A percentile compares a stretch with the other conserved stretches of the same genome.
Evolutionary conservation across 176 grass and related monocot species (phyloP).

Genomic region (Elaeis guineensis): DNA sequence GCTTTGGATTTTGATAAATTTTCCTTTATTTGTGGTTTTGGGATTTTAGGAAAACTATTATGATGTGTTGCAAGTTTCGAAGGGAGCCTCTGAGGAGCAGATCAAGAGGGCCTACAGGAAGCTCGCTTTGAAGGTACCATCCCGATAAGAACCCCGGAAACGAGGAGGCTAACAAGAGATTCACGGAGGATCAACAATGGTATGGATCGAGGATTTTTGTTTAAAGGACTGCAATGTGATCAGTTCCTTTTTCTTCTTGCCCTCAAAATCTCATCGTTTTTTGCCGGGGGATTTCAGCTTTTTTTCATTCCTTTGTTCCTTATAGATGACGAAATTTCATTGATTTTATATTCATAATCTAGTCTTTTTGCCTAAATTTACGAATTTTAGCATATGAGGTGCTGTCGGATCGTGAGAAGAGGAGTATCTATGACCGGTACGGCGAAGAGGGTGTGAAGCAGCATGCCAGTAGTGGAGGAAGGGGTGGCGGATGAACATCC

Average conservation of each 20-base stretch:
- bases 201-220: conserved; percentile 3
- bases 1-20: not conserved
- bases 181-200: conserved; percentile 94
- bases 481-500: conserved; percentile 81
- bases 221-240: too few species aligned
- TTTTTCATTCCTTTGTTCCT: not conserved
- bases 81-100: conserved; percentile 92
- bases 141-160: conserved; percentile 90
- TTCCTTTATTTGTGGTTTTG: not conserved
- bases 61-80: conserved; percentile 81
- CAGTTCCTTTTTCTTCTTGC: not conserved
- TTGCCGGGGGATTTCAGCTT: too few species aligned
- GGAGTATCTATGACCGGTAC: conserved; percentile 90
- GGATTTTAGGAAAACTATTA: conserved; percentile 77
- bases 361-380: not conserved
- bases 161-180: conserved; percentile 87
- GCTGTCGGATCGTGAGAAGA: conserved; percentile 84
- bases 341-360: too few species aligned
- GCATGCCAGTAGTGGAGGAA: conserved; percentile 49
- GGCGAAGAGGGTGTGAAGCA: conserved; percentile 95
- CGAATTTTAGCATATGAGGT: conserved; percentile 71
- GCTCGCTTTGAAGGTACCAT: conserved; percentile 96
- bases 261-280: too few species aligned
- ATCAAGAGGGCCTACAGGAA: conserved; percentile 97
- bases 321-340: too few species aligned